Conservation (phyloP, 2,329 filamentous ascomycete genomes). For the Xylaria sp. region DNA sequence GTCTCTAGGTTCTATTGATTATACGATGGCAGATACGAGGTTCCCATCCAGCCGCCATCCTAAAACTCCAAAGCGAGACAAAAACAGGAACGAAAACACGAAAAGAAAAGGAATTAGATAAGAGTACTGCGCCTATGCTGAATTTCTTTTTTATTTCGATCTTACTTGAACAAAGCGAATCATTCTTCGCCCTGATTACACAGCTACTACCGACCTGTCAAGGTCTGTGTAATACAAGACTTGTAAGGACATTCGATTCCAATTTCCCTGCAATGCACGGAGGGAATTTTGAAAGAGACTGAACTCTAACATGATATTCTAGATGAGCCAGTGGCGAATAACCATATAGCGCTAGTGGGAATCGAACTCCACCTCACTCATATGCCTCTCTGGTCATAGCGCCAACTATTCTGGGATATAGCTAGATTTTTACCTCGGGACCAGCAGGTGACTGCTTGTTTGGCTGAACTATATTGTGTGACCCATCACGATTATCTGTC, state of each 20-base stretch:
- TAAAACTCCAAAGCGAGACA: neutral
- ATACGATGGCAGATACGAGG: neutral
- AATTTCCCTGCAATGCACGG: neutral
- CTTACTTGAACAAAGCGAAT: neutral
- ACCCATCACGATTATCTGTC: neutral
- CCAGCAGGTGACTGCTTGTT: neutral
- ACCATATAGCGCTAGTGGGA: no score
- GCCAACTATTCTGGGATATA: neutral
- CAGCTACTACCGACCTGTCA: neutral
- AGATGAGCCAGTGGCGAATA: no score
- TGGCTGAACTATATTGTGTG: neutral
- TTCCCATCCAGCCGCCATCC: neutral
- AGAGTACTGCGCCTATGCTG: neutral
- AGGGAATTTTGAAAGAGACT: slow-evolving; percentile 6
- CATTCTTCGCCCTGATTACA: neutral
- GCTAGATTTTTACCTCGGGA: neutral
- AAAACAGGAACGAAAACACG: neutral
- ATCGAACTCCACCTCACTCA: no score
- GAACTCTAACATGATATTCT: slow-evolving; percentile 2
- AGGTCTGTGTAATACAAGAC: neutral
- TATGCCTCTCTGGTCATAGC: no score
- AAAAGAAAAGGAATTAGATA: neutral
- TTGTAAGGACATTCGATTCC: neutral
- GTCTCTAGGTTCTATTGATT: neutral
- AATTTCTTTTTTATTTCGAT: neutral